Base-by-base conservation (phyloP, 768 basidiomycete genomes). In the Cystobasidium tubakii region DNA sequence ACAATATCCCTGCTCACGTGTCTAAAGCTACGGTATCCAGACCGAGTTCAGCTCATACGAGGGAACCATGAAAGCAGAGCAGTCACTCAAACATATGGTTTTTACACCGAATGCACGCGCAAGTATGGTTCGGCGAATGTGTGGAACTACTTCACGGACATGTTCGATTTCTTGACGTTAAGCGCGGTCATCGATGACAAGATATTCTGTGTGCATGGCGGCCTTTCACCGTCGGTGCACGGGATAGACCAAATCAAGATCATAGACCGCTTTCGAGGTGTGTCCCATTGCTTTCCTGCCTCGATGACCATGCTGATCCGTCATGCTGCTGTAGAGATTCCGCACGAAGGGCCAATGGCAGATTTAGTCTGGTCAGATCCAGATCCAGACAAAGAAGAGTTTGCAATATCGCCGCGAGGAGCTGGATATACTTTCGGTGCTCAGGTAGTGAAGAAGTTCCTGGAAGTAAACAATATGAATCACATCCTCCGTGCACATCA, bases 301-400 rank as follows among this genome's bases (percentile, higher is more conserved):
- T 42, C 29, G 17, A 42, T 43, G 9, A 36, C 13, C 31, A 75
- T 66, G 21, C 33, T 60, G 27, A 60, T 55, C 9, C 39, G n/a
- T 6, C 1, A 29, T n/a, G 25, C 65, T n/a, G n/a, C n/a, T n/a
- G 6, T 79, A 93, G 96, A 99, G 84, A 98, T 99, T 73, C 96
- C 96, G 53, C 96, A 98, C 78, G 96, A 99, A 82, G 96, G 96
- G 1, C 95, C 96, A 31, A 98, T 99, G 93, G 95, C 95, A 15
- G 96, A 99, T 85, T 86, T 99, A 33, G 96, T 99, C 1, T 99
- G 96, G 96, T 97, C 94, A 55, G 96, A 99, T 85, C 96, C 96
- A 42, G 96, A 99, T 83, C 88, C 92, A 43, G 96, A 99, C 82
- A 99, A 98, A 81, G 96, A 98, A 81, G 96, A 98, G 79, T 99